Conservation (phyloP, 2,329 filamentous ascomycete genomes). For the Penicillium oxalicum region DNA sequence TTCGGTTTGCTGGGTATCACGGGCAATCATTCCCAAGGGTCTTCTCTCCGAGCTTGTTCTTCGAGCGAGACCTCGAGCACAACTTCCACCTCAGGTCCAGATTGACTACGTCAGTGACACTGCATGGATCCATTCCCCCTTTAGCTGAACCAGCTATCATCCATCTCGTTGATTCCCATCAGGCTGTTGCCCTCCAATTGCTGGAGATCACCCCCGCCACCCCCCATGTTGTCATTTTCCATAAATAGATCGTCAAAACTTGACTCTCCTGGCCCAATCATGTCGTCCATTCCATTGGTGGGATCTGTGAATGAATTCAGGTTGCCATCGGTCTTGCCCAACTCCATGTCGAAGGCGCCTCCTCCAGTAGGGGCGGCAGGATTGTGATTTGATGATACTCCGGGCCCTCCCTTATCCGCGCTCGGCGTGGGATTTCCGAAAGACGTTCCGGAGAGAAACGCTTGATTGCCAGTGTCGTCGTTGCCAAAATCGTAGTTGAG, state of each 20-base stretch:
- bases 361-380: conserved; percentile 25
- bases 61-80: too few relatives aligned
- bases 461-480: conserved; percentile 34
- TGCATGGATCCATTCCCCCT: too few relatives aligned
- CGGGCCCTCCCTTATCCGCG: conserved; percentile 8
- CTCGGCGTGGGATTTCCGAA: conserved; percentile 20
- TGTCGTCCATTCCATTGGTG: conserved; percentile 26
- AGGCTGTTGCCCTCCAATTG: conserved; percentile 33
- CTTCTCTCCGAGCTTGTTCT: too few relatives aligned
- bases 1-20: too few relatives aligned
- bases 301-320: conserved; percentile 16
- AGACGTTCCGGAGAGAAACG: conserved; percentile 32
- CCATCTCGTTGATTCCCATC: conserved; percentile 37
- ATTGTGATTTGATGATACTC: conserved; percentile 16
- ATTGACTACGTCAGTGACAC: too few relatives aligned
- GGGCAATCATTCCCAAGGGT: too few relatives aligned
- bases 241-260: conserved; percentile 44
- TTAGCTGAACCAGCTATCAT: conserved; percentile 37
- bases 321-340: conserved; percentile 24
- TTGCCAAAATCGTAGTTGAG: conserved; percentile 38
- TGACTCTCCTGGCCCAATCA: conserved; percentile 38
- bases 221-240: conserved; percentile 35
- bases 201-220: conserved; percentile 27
- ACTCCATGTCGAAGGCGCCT: conserved; percentile 35
- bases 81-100: too few relatives aligned